These are phyloP conservation scores for Dictyostelium discoideum DNA, from an alignment of 78 protist species.

Conservation along the genomic window dicty_2.7 NC_007088.5:6824001-6824500, in stretches of 20 bases:
- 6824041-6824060: neutral
- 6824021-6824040: slow-evolving; percentile 57
- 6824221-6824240: slow-evolving; percentile 73
- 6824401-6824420: slow-evolving; percentile 66
- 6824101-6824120: too few relatives aligned
- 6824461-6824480: too few relatives aligned
- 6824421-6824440: neutral
- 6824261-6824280: slow-evolving; percentile 57
- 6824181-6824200: slow-evolving; percentile 72
- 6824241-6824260: slow-evolving; percentile 61
- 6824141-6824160: too few relatives aligned
- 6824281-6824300: slow-evolving; percentile 48
- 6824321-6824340: slow-evolving; percentile 41
- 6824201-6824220: slow-evolving; percentile 72
- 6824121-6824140: too few relatives aligned
- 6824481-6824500: neutral
- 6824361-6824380: slow-evolving; percentile 40
- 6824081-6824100: too few relatives aligned
- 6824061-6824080: too few relatives aligned
- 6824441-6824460: neutral
- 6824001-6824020: slow-evolving; percentile 78
- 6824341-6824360: slow-evolving; percentile 29
- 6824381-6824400: slow-evolving; percentile 45
- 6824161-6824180: too few relatives aligned
- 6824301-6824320: slow-evolving; percentile 47